Evolutionary conservation across 805 yeast genomes (phyloP).

Genomic region (Yamadazyma olivae): DNA sequence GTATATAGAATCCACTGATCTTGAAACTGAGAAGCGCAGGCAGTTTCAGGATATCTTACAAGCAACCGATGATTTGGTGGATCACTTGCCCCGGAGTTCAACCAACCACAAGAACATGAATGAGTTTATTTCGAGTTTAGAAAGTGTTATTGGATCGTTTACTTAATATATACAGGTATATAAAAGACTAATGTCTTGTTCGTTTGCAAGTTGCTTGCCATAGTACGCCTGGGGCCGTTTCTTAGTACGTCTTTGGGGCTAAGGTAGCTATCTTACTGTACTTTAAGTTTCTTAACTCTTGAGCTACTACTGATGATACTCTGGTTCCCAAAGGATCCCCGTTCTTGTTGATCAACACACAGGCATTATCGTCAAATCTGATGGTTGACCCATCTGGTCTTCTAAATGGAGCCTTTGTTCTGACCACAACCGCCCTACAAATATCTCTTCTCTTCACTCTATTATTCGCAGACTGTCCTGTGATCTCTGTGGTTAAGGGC

Average conservation of each 20-base stretch:
- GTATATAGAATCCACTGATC: constrained; percentile 13
- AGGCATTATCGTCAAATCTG: constrained; percentile 93
- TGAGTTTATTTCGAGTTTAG: constrained; percentile 18
- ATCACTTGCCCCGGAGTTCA: constrained; percentile 12
- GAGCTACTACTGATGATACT: constrained; percentile 85
- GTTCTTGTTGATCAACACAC: constrained; percentile 89
- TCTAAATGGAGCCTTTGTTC: constrained; percentile 76
- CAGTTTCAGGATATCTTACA: constrained; percentile 14
- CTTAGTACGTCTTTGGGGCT: constrained; percentile 67
- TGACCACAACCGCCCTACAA: constrained; percentile 90
- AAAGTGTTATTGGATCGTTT: constrained; percentile 13
- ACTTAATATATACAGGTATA: not conserved
- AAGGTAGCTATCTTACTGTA: constrained; percentile 83
- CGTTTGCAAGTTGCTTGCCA: not conserved
- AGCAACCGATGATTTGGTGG: constrained; percentile 12
- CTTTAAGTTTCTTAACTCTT: constrained; percentile 80
- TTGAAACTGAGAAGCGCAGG: constrained; percentile 2
- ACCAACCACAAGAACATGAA: constrained; percentile 13
- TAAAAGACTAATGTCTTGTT: not conserved
- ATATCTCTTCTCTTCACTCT: constrained; percentile 94
- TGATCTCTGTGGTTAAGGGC: constrained; percentile 65
- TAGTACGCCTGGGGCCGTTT: no score
- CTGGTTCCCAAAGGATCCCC: constrained; percentile 95
- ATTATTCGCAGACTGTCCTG: constrained; percentile 72
- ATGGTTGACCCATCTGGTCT: constrained; percentile 87